These are phyloP conservation scores for Rhodotorula kratochvilovae DNA, from an alignment of 768 basidiomycete species.

Conservation along the genomic window DNA sequence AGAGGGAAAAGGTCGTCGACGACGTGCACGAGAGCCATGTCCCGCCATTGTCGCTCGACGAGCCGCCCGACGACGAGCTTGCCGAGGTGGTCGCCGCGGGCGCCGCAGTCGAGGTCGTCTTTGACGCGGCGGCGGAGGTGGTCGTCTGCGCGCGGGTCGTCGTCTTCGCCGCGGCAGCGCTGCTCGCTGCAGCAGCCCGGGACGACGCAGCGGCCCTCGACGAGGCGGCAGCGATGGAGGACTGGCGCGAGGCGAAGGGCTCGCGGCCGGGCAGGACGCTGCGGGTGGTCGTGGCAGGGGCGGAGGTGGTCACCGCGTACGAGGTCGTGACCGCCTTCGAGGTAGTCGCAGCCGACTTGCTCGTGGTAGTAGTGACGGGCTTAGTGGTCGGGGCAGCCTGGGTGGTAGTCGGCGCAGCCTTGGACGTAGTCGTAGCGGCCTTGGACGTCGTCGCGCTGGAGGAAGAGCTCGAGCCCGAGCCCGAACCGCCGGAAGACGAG, in stretches of 20 bases:
- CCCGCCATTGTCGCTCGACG: background rate
- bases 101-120: background rate
- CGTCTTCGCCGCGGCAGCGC: background rate
- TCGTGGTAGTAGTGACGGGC: no score
- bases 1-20: slow-evolving; percentile 23
- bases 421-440: no score
- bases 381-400: background rate
- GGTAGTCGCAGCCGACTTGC: no score
- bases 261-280: background rate
- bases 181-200: background rate
- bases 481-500: background rate
- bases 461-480: background rate
- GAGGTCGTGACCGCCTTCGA: background rate
- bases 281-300: background rate
- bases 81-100: background rate
- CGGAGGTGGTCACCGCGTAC: background rate
- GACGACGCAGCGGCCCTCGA: no score
- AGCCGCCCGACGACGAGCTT: background rate
- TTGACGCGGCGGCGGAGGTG: background rate
- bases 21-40: slow-evolving; percentile 16
- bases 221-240: background rate
- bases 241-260: background rate
- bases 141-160: background rate
- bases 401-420: no score
- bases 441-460: background rate